Evolutionary conservation across 345 rosid genomes (phyloP).

Genomic region (Corchorus capsularis): DNA sequence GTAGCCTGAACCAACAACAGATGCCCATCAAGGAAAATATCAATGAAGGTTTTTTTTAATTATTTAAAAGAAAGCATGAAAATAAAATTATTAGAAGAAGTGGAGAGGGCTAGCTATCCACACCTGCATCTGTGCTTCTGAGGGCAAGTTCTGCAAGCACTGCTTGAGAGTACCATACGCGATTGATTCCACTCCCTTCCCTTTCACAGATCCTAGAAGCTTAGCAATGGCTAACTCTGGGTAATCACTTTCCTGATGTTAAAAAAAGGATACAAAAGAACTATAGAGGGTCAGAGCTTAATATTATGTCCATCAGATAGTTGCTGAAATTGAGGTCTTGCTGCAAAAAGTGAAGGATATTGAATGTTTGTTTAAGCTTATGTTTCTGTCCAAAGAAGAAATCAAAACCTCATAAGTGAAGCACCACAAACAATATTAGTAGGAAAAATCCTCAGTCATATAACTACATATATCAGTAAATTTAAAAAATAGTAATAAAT

Average conservation of each 20-base stretch:
- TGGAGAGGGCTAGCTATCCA: not conserved
- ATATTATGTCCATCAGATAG: not conserved
- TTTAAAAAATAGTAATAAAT: no score
- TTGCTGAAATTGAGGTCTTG: not conserved
- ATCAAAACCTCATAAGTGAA: constrained; percentile 28
- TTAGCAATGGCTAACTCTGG: constrained; percentile 93
- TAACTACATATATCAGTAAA: not conserved
- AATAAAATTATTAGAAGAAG: constrained; percentile 12
- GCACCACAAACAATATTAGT: not conserved
- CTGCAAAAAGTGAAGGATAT: not conserved
- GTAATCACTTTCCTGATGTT: constrained; percentile 68
- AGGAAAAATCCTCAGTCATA: not conserved
- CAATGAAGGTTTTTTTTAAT: not conserved
- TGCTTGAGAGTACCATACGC: constrained; percentile 51
- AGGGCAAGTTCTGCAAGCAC: constrained; percentile 82
- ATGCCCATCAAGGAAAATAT: constrained; percentile 15
- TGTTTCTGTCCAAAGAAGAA: not conserved
- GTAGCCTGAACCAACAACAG: constrained; percentile 58
- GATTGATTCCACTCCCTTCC: constrained; percentile 41
- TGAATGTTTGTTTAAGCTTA: no score
- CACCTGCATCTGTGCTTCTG: constrained; percentile 89
- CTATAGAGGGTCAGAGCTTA: not conserved
- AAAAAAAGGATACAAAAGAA: not conserved
- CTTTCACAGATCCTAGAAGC: constrained; percentile 82
- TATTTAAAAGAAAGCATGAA: not conserved